Percentiles rank a stretch among this genome's conserved stretches.
phyloP scores from a whole-genome alignment of 441 rosid species.

The Brassica balearica region DNA sequence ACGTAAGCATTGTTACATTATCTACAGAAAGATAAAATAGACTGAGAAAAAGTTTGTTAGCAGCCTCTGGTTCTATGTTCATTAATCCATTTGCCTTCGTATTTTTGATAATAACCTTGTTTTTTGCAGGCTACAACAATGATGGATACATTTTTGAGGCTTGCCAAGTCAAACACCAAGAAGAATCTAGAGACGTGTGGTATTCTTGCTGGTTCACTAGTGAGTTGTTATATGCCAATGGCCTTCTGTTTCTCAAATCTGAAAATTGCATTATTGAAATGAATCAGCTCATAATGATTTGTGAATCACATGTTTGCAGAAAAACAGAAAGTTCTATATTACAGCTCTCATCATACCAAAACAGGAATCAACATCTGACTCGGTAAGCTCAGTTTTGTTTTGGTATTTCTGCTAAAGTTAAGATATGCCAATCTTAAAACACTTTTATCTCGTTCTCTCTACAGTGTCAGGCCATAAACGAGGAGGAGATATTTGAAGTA shows the following conservation, averaged over 20 bases:
- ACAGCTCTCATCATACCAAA: conserved; percentile 97
- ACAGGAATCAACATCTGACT: conserved; percentile 93
- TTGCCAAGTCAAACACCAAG: conserved; percentile 87
- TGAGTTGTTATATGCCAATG: conserved; percentile 50
- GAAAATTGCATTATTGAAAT: not conserved
- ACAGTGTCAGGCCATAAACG: conserved; percentile 96
- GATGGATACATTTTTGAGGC: conserved; percentile 96
- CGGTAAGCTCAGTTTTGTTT: conserved; percentile 58
- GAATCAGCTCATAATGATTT: not conserved
- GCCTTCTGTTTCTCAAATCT: conserved; percentile 6
- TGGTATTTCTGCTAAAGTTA: not conserved
- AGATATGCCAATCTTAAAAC: not conserved
- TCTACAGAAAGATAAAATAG: not conserved
- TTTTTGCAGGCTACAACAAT: conserved; percentile 76
- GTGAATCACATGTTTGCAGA: conserved; percentile 56
- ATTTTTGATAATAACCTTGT: not conserved
- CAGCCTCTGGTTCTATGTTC: conserved; percentile 4
- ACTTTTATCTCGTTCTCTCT: conserved; percentile 20
- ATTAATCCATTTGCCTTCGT: not conserved
- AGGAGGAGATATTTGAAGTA: conserved; percentile 97
- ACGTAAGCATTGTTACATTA: not conserved
- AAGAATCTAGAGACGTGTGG: conserved; percentile 96
- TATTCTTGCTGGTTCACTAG: conserved; percentile 94
- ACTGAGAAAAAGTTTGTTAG: conserved; percentile 5
- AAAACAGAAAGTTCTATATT: conserved; percentile 83